Evolutionary conservation across 2,329 filamentous ascomycete species (phyloP).

Genomic region (Sclerotinia spermophila): DNA sequence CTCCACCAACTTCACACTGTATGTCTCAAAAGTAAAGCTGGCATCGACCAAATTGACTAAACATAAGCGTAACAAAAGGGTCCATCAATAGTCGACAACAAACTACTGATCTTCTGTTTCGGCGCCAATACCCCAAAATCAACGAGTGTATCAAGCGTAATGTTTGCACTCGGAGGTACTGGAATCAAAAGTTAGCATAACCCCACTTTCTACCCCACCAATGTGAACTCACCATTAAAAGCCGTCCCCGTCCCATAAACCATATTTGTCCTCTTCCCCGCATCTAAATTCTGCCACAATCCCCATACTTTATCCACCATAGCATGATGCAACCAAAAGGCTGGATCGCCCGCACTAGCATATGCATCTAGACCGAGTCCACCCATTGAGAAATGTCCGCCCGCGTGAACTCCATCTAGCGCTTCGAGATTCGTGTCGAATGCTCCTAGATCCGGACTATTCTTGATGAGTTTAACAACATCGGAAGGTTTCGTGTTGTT

Average conservation of each 20-base stretch:
- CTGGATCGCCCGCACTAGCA: constrained; percentile 43
- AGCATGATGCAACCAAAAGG: constrained; percentile 45
- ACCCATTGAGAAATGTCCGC: constrained; percentile 12
- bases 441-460: background rate
- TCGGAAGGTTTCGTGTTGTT: constrained; percentile 5
- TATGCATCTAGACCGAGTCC: constrained; percentile 37
- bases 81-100: constrained; percentile 40
- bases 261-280: constrained; percentile 26
- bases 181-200: background rate
- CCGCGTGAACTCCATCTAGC: constrained; percentile 6
- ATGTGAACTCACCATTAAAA: background rate
- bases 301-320: constrained; percentile 46
- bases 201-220: background rate
- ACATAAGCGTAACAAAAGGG: constrained; percentile 45
- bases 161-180: background rate
- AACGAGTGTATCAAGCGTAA: constrained; percentile 1
- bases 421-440: background rate
- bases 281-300: constrained; percentile 43
- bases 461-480: background rate
- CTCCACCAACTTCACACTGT: background rate
- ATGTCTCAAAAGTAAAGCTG: accelerated
- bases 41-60: constrained; percentile 19
- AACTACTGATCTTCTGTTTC: constrained; percentile 20
- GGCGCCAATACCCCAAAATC: constrained; percentile 8
- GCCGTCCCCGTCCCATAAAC: constrained; percentile 5